A percentile compares a stretch with the other conserved stretches of the same genome.
phyloP scores from a whole-genome alignment of 2,329 filamentous ascomycete species.

The Penicillium decumbens region DNA sequence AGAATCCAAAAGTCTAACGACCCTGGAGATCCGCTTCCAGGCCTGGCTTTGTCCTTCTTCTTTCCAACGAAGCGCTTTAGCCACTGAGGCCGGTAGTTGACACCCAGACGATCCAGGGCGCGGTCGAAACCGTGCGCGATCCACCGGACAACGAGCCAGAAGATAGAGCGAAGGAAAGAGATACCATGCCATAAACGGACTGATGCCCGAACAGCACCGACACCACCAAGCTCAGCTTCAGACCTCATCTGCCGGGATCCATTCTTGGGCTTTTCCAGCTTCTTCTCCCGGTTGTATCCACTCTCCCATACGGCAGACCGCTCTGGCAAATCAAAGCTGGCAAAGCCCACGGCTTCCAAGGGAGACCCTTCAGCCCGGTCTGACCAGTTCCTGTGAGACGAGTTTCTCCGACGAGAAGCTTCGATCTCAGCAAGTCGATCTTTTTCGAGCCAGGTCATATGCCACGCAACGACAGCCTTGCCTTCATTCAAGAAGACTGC shows the following conservation, averaged over 20 bases:
- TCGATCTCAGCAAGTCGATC: slow-evolving; percentile 76
- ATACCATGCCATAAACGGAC: slow-evolving; percentile 69
- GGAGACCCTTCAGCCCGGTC: slow-evolving; percentile 15
- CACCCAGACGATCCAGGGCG: slow-evolving; percentile 55
- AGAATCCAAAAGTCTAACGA: slow-evolving; percentile 52
- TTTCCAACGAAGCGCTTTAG: slow-evolving; percentile 43
- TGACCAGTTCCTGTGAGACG: slow-evolving; percentile 15
- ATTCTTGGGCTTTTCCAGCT: slow-evolving; percentile 39
- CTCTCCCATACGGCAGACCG: slow-evolving; percentile 39
- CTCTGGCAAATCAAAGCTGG: slow-evolving; percentile 35
- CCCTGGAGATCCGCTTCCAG: slow-evolving; percentile 18
- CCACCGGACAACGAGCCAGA: slow-evolving; percentile 58
- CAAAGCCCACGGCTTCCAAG: slow-evolving; percentile 32
- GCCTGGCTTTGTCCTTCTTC: slow-evolving; percentile 17
- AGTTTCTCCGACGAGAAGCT: slow-evolving; percentile 34
- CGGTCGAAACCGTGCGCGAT: slow-evolving; percentile 53
- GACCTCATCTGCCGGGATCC: slow-evolving; percentile 35
- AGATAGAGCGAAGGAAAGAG: slow-evolving; percentile 72
- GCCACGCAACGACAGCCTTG: slow-evolving; percentile 64
- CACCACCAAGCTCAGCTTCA: slow-evolving; percentile 52
- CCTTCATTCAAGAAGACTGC: slow-evolving; percentile 95
- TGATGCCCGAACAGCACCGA: slow-evolving; percentile 73
- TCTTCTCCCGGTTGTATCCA: slow-evolving; percentile 46
- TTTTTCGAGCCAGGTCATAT: slow-evolving; percentile 87
- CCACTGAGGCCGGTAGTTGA: slow-evolving; percentile 62